Conservation (phyloP, 2,329 filamentous ascomycete genomes). For the Fusarium solani-melongenae region DNA sequence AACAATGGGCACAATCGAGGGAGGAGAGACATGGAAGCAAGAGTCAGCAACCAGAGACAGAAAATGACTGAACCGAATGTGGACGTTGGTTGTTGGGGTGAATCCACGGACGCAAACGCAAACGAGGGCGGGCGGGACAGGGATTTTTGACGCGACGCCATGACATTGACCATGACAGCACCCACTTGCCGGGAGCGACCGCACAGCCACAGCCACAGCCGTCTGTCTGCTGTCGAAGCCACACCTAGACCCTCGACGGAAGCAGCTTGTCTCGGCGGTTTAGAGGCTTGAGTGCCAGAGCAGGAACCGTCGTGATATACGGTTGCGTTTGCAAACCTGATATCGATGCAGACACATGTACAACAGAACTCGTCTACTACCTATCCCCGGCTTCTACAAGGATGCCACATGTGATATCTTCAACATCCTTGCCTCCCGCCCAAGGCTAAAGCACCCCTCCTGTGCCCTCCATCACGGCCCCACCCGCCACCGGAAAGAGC, state of each 20-base stretch:
- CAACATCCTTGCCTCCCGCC: slow-evolving; percentile 20
- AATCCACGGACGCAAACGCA: slow-evolving; percentile 8
- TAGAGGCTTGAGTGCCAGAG: not conserved
- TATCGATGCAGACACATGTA: not conserved
- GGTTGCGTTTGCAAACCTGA: not conserved
- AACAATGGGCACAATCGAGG: slow-evolving; percentile 8
- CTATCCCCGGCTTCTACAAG: not conserved
- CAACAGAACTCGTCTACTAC: not conserved
- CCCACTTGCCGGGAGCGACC: slow-evolving; percentile 15
- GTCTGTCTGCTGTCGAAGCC: slow-evolving; percentile 5
- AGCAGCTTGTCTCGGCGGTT: not conserved
- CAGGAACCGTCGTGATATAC: not conserved
- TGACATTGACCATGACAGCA: not conserved
- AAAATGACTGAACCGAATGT: not conserved
- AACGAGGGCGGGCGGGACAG: slow-evolving; percentile 11
- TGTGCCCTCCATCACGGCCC: slow-evolving; percentile 15
- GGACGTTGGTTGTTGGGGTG: slow-evolving; percentile 29
- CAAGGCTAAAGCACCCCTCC: slow-evolving; percentile 10
- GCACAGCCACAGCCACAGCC: slow-evolving; percentile 28
- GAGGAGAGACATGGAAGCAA: not conserved
- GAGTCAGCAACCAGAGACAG: not conserved
- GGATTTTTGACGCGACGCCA: not conserved
- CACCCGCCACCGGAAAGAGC: slow-evolving; percentile 17
- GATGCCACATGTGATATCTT: slow-evolving; percentile 24
- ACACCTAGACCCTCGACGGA: not conserved